Evolutionary conservation across 78 protist genomes (phyloP).

Genomic region (Dictyostelium brefeldianum): DNA sequence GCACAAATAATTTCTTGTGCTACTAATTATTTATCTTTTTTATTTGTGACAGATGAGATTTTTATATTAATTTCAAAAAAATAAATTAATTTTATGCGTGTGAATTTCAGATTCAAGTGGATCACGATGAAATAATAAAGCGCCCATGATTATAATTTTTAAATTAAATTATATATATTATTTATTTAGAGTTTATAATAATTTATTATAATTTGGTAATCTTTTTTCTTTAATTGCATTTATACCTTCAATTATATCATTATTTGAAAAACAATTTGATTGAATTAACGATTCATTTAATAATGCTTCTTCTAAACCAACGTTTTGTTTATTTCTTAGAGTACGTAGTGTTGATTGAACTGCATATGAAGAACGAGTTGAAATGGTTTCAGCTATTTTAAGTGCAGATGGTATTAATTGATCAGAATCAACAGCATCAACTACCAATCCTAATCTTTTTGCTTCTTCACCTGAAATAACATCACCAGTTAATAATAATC

Average conservation of each 20-base stretch:
- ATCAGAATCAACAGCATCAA: constrained; percentile 11
- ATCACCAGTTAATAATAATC: constrained; percentile 78
- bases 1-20: too few species aligned
- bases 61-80: too few species aligned
- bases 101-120: too few species aligned
- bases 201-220: constrained; percentile 15
- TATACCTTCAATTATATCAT: constrained; percentile 73
- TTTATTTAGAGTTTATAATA: too few species aligned
- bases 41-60: too few species aligned
- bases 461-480: constrained; percentile 74
- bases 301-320: constrained; percentile 60
- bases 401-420: neutral
- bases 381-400: constrained; percentile 31
- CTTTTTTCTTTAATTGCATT: constrained; percentile 50
- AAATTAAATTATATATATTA: too few species aligned
- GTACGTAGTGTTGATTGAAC: constrained; percentile 13
- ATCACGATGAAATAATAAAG: too few species aligned
- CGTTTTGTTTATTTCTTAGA: constrained; percentile 28
- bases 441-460: constrained; percentile 54
- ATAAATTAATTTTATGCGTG: too few species aligned
- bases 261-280: constrained; percentile 61
- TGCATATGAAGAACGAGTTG: constrained; percentile 38
- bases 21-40: too few species aligned
- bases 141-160: too few species aligned
- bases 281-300: constrained; percentile 76